phyloP scores from a whole-genome alignment of 2,329 filamentous ascomycete genomes.

The Aureobasidium sp. region DNA sequence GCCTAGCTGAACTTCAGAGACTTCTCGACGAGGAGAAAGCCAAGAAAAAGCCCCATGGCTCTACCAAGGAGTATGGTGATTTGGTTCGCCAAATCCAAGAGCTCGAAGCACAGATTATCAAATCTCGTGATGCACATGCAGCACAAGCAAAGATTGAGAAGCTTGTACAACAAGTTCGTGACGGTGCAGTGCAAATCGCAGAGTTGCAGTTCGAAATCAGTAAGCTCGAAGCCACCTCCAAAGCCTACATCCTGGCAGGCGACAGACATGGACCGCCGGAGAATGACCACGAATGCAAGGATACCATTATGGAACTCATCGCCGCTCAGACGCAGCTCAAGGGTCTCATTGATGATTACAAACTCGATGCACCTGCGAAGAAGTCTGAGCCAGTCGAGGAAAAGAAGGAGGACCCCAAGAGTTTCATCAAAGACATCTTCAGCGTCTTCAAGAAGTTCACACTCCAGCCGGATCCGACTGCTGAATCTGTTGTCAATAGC shows the following conservation, averaged over 20 bases:
- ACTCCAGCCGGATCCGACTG: background rate
- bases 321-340: background rate
- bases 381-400: background rate
- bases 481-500: background rate
- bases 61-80: background rate
- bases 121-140: background rate
- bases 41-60: background rate
- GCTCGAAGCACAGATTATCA: background rate
- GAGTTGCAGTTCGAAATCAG: background rate
- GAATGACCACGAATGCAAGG: background rate
- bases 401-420: background rate
- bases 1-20: background rate
- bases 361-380: background rate
- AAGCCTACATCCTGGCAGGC: background rate
- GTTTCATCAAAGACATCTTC: background rate
- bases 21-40: background rate
- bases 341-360: background rate
- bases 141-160: background rate
- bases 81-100: background rate
- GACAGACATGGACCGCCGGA: background rate
- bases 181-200: background rate
- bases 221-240: background rate
- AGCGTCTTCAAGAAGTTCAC: background rate
- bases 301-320: background rate
- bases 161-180: background rate